Evolutionary conservation across 2,329 filamentous ascomycete species (phyloP), one percentile per base, ranked within the genome.

Genomic region (Colletotrichum limetticola): DNA sequence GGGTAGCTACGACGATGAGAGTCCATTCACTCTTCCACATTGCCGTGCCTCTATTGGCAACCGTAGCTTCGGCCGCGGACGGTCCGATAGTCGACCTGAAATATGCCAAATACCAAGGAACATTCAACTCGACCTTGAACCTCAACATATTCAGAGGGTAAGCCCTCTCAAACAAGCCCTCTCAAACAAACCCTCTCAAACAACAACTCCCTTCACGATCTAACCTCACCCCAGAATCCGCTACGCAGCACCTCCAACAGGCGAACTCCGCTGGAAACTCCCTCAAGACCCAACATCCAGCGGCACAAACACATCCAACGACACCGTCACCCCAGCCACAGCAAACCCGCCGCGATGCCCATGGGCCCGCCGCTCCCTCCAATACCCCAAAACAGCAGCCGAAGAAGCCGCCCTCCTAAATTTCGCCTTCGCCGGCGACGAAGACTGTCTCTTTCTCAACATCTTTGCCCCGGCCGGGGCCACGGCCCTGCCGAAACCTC

Each of bases 61-160:
- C 12, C 3, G 66, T 26, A 22, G 12, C n/a, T 24, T 14, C 37
- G 14, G 24, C 1, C 6, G 4, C 5, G 11, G 14, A 63, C 30
- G 55, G 46, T 5, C 68, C 68, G 1, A 49, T 32, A 4, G 57
- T 71, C 12, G 68, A 71, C 9, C 57, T 71, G 19, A 6, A 22
- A 1, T 71, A 71, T 26, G 68, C 63, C 26, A 46, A 26, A 19
- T 71, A 71, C 19, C 56, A 62, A 22, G 68, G 64, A 7, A 28
- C 12, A 1, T 52, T 68, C 2, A 71, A 71, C 26, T 52, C 49
- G 6, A 71, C 68, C 7, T 30, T 14, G 49, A 71, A 71, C 1
- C 68, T 71, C 26, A 68, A 71, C 4, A 57, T 57, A 12, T 71
- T 71, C 28, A 49, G 57, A 26, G 68, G 68, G 68, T 68, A 35